phyloP scores from a whole-genome alignment of 2,329 filamentous ascomycete species.

The Zymoseptoria brevis region DNA sequence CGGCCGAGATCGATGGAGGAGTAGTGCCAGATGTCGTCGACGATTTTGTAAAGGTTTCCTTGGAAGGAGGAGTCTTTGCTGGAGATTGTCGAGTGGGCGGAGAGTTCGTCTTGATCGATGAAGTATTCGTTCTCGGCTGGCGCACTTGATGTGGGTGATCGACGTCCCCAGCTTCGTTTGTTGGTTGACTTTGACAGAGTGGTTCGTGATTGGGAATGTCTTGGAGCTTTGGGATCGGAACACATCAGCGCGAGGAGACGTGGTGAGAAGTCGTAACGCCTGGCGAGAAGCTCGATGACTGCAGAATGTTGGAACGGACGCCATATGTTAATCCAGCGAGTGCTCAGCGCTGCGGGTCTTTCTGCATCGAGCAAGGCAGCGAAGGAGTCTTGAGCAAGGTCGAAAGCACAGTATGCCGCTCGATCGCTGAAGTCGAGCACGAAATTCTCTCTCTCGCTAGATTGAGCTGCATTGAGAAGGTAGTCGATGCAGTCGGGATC shows the following conservation, averaged over 20 bases:
- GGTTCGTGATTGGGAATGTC: conserved; percentile 4
- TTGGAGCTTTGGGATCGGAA: conserved; percentile 42
- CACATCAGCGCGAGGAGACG: conserved; percentile 57
- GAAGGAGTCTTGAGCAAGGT: conserved; percentile 43
- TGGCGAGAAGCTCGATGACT: conserved; percentile 50
- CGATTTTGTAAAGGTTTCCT: conserved; percentile 49
- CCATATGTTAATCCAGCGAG: conserved; percentile 74
- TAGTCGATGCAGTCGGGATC: conserved; percentile 38
- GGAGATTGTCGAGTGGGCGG: conserved; percentile 20
- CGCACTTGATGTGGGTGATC: conserved; percentile 1
- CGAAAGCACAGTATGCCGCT: conserved; percentile 48
- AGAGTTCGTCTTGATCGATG: conserved; percentile 20
- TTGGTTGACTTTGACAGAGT: conserved; percentile 7
- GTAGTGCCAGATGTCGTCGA: conserved; percentile 68
- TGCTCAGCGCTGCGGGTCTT: conserved; percentile 43
- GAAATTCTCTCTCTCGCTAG: conserved; percentile 47
- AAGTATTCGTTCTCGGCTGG: conserved; percentile 9
- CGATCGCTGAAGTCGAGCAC: conserved; percentile 56
- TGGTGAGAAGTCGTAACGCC: conserved; percentile 60
- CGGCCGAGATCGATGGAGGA: conserved; percentile 62
- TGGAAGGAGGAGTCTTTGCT: conserved; percentile 17
- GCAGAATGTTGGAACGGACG: conserved; percentile 53
- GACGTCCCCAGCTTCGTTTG: conserved; percentile 5
- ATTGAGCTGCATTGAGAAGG: conserved; percentile 36
- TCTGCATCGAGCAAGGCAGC: conserved; percentile 32